These are phyloP conservation scores for Dianthus caryophyllus DNA, from an alignment of 148 eudicot genomes.

Conservation along the genomic window DNA sequence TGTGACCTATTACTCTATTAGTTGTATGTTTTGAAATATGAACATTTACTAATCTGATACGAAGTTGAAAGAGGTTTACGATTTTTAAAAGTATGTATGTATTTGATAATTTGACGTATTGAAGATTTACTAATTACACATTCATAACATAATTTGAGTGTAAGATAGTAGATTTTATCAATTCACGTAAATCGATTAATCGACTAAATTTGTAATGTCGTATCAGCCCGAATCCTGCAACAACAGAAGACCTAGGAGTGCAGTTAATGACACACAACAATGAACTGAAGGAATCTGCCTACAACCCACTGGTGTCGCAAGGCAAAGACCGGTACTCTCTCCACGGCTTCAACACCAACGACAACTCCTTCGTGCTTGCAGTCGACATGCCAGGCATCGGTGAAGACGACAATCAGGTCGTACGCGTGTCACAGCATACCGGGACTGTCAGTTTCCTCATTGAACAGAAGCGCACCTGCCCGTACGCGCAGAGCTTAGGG, in stretches of 20 bases:
- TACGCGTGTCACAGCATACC: background rate
- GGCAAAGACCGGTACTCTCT: constrained; percentile 2
- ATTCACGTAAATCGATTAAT: too few species aligned
- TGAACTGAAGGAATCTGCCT: background rate
- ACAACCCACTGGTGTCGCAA: background rate
- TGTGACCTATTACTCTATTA: too few species aligned
- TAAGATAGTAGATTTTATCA: too few species aligned
- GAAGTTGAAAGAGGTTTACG: too few species aligned
- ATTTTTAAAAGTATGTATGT: too few species aligned
- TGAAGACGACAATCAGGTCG: background rate
- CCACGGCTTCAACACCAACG: background rate
- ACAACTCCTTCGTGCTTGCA: background rate
- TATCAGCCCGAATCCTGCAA: background rate
- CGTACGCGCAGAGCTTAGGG: background rate
- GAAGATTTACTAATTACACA: too few species aligned
- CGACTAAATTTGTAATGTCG: background rate
- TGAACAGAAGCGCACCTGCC: background rate
- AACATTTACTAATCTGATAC: too few species aligned
- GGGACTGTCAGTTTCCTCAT: background rate
- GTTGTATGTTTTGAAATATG: too few species aligned
- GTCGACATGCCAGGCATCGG: constrained; percentile 3
- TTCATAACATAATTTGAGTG: too few species aligned
- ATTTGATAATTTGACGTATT: too few species aligned
- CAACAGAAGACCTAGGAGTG: background rate
- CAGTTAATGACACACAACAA: background rate